Evolutionary conservation across 768 basidiomycete genomes (phyloP).

Genomic region (Leccinum sublutescens): DNA sequence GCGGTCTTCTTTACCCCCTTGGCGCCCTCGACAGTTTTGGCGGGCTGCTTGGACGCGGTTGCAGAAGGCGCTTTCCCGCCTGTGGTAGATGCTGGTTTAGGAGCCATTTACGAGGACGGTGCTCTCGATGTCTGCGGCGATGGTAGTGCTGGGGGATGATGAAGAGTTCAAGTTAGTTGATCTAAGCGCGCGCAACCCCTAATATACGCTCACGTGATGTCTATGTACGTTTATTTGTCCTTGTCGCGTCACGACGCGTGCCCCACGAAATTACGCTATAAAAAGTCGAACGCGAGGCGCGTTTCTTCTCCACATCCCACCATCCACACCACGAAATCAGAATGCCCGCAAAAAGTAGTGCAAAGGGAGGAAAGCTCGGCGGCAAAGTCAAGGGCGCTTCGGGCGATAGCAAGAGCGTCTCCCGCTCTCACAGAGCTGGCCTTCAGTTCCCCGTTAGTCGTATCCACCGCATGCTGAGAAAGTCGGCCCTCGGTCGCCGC

Average conservation of each 20-base stretch:
- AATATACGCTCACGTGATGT: constrained; percentile 35
- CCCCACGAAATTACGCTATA: constrained; percentile 22
- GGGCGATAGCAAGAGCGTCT: constrained; percentile 48
- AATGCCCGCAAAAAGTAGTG: constrained; percentile 32
- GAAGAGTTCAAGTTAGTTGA: constrained; percentile 15
- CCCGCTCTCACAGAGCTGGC: constrained; percentile 73
- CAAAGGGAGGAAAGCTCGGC: constrained; percentile 38
- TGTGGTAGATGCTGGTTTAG: constrained; percentile 63
- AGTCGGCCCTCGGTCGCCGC: constrained; percentile 83
- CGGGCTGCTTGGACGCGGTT: constrained; percentile 62
- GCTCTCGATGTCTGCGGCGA: neutral
- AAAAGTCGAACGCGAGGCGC: constrained; percentile 8
- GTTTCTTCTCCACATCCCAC: neutral
- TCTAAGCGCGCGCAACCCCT: constrained; percentile 26
- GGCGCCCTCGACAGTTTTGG: constrained; percentile 48
- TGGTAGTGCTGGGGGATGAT: neutral
- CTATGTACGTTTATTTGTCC: constrained; percentile 30
- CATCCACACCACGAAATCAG: neutral
- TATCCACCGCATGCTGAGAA: constrained; percentile 87
- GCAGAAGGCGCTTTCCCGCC: constrained; percentile 66
- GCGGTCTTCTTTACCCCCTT: constrained; percentile 84
- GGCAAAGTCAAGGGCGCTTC: constrained; percentile 52
- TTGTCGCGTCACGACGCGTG: constrained; percentile 41
- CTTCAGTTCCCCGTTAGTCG: constrained; percentile 89
- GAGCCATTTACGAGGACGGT: constrained; percentile 38